Conservation (phyloP, 2,329 filamentous ascomycete genomes). For the Biscogniauxia mediterranea region DNA sequence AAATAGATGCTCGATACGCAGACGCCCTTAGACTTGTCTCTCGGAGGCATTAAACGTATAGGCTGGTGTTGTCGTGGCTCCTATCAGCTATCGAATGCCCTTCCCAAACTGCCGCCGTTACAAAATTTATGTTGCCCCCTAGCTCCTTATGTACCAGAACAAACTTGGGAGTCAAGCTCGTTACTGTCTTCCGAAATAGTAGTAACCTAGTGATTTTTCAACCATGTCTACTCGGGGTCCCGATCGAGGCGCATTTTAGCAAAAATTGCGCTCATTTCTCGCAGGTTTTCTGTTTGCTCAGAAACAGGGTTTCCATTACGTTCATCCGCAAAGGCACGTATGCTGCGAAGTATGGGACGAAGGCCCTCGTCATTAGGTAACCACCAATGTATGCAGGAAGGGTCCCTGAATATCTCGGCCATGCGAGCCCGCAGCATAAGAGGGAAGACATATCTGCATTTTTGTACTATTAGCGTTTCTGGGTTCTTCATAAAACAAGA, state of each 20-base stretch:
- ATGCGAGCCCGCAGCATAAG: conserved; percentile 71
- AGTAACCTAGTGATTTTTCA: not conserved
- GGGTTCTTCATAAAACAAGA: not conserved
- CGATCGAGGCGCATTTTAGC: conserved; percentile 55
- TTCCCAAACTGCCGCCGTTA: not conserved
- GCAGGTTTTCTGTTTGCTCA: conserved; percentile 62
- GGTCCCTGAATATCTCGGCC: conserved; percentile 70
- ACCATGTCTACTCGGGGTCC: not conserved
- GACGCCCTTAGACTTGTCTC: conserved; percentile 8
- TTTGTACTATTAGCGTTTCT: not conserved
- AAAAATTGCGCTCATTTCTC: conserved; percentile 74
- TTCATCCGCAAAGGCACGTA: conserved; percentile 80
- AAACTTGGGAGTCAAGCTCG: not conserved
- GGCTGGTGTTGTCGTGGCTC: not conserved
- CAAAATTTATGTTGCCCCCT: not conserved
- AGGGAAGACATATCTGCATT: conserved; percentile 76
- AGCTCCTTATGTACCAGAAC: not conserved
- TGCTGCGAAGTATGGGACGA: conserved; percentile 68
- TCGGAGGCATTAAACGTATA: conserved; percentile 4
- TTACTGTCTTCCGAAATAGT: not conserved
- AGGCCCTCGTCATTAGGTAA: conserved; percentile 78
- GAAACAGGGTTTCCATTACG: conserved; percentile 61
- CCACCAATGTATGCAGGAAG: conserved; percentile 81
- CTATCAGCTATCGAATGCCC: conserved; percentile 9
- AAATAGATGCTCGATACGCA: not conserved